Evolutionary conservation across 2,329 filamentous ascomycete species (phyloP), one percentile per base, ranked within the genome.

Genomic region (Fusarium duplospermum): DNA sequence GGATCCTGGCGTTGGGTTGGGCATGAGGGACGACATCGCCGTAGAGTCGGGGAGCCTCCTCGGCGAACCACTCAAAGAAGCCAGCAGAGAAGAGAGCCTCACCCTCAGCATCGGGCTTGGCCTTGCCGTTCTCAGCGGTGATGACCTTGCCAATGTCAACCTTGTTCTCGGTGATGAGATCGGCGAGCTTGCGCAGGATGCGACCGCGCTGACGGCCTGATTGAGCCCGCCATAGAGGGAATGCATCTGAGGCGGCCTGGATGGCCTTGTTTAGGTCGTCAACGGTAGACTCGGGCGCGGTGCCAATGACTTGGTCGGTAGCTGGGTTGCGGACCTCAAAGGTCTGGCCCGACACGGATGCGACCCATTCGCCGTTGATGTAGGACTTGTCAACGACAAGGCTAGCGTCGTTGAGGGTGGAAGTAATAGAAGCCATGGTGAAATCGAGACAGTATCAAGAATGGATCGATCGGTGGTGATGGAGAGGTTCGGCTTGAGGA

Each of bases 351-450:
- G 91, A 93, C 71, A 89, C 87, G 64, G 92, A 92, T 69, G 85
- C 84, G 62, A 94, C 88, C 91, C 93, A 95, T 86, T 93, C 86
- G 76, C 93, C 93, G 81, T 95, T 92, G 78, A 95, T 89, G 79
- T 92, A 94, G 64, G 88, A 84, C 20, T 65, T 70, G 6, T 74
- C 69, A 18, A 60, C 64, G 29, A 75, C 40, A 11, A 75, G 71
- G 8, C 62, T 64, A 1, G 69, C 31, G 36, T 74, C 71, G 9
- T 33, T 66, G 36, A 75, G 66, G 2, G 62, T 62, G 14, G 62
- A 66, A 5, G 64, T 42, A 20, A 75, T 42, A 2, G 54, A 60
- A 31, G 62, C 18, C 67, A 73, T 74, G 4, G 13, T 66, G 62
- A 9, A 35, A 47, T 18, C 14, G 22, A 2, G 29, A 18, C 35